Evolutionary conservation across 805 yeast genomes (phyloP).

Genomic region (Metschnikowia koreensis): DNA sequence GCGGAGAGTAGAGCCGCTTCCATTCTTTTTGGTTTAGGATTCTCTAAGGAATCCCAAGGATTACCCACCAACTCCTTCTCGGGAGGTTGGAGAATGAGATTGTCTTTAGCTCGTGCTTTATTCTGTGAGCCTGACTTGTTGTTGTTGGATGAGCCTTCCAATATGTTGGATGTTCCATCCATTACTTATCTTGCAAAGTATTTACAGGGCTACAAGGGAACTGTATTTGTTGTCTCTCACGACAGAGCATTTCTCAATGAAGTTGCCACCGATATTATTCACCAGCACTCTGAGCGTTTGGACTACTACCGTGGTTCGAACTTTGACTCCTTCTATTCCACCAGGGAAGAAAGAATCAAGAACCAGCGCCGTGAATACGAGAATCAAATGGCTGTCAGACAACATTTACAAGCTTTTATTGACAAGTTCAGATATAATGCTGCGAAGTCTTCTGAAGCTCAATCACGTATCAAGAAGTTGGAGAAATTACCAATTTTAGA

Average conservation of each 20-base stretch:
- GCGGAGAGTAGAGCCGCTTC: constrained; percentile 98
- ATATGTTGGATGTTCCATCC: constrained; percentile 99
- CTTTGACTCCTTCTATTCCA: constrained; percentile 88
- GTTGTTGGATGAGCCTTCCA: constrained; percentile 96
- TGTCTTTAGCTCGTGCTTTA: constrained; percentile 95
- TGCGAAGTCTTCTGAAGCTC: constrained; percentile 96
- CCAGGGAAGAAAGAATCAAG: constrained; percentile 93
- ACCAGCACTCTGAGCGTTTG: constrained; percentile 94
- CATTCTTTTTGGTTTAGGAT: constrained; percentile 89
- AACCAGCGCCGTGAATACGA: constrained; percentile 94
- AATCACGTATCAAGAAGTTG: constrained; percentile 93
- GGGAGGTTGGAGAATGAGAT: constrained; percentile 99
- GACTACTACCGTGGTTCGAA: constrained; percentile 94
- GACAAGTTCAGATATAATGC: constrained; percentile 98
- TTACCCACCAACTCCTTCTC: constrained; percentile 87
- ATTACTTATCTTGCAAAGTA: constrained; percentile 90
- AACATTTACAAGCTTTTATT: constrained; percentile 89
- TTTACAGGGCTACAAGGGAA: constrained; percentile 84
- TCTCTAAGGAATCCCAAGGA: constrained; percentile 80
- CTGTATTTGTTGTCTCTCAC: constrained; percentile 94
- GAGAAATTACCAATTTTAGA: constrained; percentile 92
- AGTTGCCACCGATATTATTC: constrained; percentile 96
- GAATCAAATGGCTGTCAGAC: constrained; percentile 93
- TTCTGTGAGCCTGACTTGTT: constrained; percentile 95
- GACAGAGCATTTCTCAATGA: constrained; percentile 96